Evolutionary conservation across 768 basidiomycete species (phyloP), one percentile per base, ranked within the genome.

Genomic region (Cystoderma amianthinum): DNA sequence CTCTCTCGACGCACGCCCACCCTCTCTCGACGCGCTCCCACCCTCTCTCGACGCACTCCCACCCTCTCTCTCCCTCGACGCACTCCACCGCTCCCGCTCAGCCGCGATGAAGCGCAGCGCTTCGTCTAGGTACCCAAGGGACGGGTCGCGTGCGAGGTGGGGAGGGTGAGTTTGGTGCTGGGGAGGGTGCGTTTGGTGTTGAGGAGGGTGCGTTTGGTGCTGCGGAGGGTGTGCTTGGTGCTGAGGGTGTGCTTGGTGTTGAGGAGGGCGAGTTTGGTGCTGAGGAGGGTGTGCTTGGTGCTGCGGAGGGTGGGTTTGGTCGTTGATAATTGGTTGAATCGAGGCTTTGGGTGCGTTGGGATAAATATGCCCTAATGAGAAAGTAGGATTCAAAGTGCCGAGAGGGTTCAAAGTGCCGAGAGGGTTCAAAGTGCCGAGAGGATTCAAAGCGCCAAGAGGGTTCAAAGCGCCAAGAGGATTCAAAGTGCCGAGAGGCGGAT

Each of bases 61-160:
- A 11, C 25, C 35, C 6, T 56, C 64, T 17, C 62, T 47, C 34
- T 62, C 67, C 25, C 64, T 64, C 32, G 59, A 57, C n/a, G 78
- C 80, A 33, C 66, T 71, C 47, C 76, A 68, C 46, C 71, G 68
- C 24, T 75, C 77, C 41, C 83, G 69, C 55, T 89, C 86, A 7
- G 76, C 77, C 32, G 80, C 82, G 38, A 88, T 69, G 45, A 87
- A 90, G n/a, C 73, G 75, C 11, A 90, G 67, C 0, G 82, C 84
- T 44, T 79, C 78, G 44, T 84, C 84, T 12, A 90, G 70, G 39
- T 76, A 74, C 0, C 87, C 87, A 11, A 90, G 60, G 2, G 82
- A 85, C 0, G 87, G 85, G 35, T 75, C 68, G 16, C 68, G 19
- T 19, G 17, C n/a, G n/a, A n/a, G n/a, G n/a, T n/a, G n/a, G n/a